A percentile compares a stretch with the other conserved stretches of the same genome.
Conservation (phyloP, 495 filamentous ascomycete species). For the Trichoderma reesei region DNA sequence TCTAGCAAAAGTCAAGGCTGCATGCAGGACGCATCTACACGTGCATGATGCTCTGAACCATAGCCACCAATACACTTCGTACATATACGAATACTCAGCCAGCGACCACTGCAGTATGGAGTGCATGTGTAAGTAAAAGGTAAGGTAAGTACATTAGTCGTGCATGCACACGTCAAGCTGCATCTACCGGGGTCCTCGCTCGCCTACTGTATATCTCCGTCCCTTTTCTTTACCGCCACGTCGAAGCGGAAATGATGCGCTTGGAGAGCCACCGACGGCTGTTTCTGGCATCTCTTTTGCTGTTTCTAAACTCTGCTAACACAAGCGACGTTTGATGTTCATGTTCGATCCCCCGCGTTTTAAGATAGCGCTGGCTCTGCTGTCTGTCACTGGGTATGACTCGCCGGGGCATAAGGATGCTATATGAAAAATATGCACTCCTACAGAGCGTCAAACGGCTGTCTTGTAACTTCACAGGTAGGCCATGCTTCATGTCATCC, state of each 20-base stretch:
- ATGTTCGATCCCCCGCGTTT: background rate
- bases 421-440: background rate
- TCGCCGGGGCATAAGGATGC: no score
- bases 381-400: background rate
- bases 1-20: no score
- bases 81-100: no score
- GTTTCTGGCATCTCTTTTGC: background rate
- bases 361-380: background rate
- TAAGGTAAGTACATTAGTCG: background rate
- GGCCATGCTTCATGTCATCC: no score
- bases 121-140: background rate
- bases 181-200: constrained; percentile 1
- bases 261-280: background rate
- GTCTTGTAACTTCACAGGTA: no score
- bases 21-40: background rate
- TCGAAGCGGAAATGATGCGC: background rate
- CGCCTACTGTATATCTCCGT: no score
- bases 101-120: background rate
- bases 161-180: constrained; percentile 7
- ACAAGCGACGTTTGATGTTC: background rate
- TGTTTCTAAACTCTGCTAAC: background rate
- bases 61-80: background rate
- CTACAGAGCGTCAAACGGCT: no score
- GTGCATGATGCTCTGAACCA: background rate
- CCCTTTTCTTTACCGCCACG: constrained; percentile 2